Percentiles rank a stretch among this genome's conserved stretches.
Evolutionary conservation across 75 land plant species (phyloP).

Genomic region (Pinus albicaulis): DNA sequence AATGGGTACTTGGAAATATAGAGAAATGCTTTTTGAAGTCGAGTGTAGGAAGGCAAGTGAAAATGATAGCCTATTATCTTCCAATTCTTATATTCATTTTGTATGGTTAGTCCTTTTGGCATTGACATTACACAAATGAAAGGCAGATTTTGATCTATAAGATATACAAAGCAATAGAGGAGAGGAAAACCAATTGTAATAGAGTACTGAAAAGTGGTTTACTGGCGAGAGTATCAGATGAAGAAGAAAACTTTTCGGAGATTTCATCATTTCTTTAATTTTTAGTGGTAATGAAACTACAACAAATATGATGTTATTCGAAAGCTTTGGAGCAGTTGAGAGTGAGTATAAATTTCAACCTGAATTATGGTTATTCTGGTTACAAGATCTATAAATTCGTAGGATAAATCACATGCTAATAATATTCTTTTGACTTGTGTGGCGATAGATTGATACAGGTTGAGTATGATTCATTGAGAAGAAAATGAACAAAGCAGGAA

Average conservation of each 20-base stretch:
- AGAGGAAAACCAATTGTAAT: neutral
- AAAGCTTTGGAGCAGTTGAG: constrained; percentile 36
- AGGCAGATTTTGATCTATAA: neutral
- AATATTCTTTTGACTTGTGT: neutral
- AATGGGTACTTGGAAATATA: constrained; percentile 11
- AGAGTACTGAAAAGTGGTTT: constrained; percentile 13
- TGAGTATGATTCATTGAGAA: constrained; percentile 34
- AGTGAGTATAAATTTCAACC: constrained; percentile 8
- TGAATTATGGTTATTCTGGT: neutral
- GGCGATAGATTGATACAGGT: constrained; percentile 19
- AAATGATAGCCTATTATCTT: too few relatives aligned
- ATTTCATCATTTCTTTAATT: constrained; percentile 53
- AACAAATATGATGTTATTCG: constrained; percentile 52
- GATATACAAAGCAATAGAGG: neutral
- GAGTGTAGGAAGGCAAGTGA: too few relatives aligned
- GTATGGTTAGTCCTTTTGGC: neutral
- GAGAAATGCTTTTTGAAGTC: constrained; percentile 33
- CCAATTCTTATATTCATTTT: too few relatives aligned
- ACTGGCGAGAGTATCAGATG: constrained; percentile 37
- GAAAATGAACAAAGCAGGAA: neutral
- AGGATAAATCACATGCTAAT: neutral
- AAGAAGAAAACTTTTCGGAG: constrained; percentile 36
- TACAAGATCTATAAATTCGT: neutral
- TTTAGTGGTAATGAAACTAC: constrained; percentile 63
- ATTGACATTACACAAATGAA: neutral